These are phyloP conservation scores for Candolleomyces efflorescens DNA, from an alignment of 768 basidiomycete genomes.

Conservation along the genomic window DNA sequence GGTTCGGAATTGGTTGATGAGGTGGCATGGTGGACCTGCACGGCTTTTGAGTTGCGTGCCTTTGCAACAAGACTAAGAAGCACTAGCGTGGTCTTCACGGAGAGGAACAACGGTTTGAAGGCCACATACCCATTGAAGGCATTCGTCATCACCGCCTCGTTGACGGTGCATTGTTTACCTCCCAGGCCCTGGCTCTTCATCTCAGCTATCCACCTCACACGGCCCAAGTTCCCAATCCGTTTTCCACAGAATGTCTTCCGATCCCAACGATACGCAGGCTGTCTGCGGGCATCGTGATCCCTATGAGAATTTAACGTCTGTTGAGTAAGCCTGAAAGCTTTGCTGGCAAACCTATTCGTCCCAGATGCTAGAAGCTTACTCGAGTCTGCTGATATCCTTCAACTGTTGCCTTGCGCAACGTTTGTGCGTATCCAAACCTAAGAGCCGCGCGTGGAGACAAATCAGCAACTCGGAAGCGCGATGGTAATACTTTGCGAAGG, in stretches of 20 bases:
- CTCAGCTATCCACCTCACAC: constrained; percentile 90
- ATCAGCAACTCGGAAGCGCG: too few relatives aligned
- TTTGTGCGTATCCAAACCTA: too few relatives aligned
- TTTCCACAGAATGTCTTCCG: constrained; percentile 82
- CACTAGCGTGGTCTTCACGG: constrained; percentile 43
- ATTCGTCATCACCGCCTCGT: constrained; percentile 74
- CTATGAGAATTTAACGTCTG: constrained; percentile 82
- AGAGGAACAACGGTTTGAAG: constrained; percentile 67
- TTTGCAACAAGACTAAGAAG: constrained; percentile 16
- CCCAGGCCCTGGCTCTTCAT: constrained; percentile 37
- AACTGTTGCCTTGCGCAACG: too few relatives aligned
- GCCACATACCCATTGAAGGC: constrained; percentile 86
- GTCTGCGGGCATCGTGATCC: constrained; percentile 57
- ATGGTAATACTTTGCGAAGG: too few relatives aligned
- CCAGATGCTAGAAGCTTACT: too few relatives aligned
- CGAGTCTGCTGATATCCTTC: too few relatives aligned
- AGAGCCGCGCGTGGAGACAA: too few relatives aligned
- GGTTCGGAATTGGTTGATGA: neutral
- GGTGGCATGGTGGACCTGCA: neutral
- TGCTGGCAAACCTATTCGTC: constrained; percentile 58
- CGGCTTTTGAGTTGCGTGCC: neutral
- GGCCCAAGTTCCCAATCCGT: constrained; percentile 74
- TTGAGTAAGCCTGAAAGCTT: constrained; percentile 79
- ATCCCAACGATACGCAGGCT: constrained; percentile 56
- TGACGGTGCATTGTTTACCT: constrained; percentile 27